Base-by-base conservation (phyloP, 345 rosid species). In the Acer negundo region DNA sequence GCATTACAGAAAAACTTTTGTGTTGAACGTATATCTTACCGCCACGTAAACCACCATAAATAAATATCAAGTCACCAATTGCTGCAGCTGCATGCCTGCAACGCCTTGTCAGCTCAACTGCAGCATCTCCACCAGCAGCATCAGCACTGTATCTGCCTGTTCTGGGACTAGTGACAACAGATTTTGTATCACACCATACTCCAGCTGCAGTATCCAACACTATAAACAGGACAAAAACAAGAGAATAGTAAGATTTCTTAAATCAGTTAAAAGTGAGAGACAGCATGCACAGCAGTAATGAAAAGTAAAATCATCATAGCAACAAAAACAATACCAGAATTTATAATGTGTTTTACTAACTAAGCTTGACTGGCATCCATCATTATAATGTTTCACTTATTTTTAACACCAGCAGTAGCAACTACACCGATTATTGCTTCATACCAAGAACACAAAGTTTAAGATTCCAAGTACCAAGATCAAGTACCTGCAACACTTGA, bases 201-300 rank as follows among this genome's bases (percentile, higher is more conserved):
- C 99, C 99, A 26, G 99, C 98, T 69, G 99, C 98, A 78, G 99
- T 96, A 89, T 96, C 99, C 90, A 96, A 86, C 71, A 96, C 99
- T 96, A 80, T 42, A 89, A 73, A 80, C 61, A 67, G 71, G 61
- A 84, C 53, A 77, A 82, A 46, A 67, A 61, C 70, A 67, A 75
- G 69, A 72, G 70, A 58, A 40, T 23, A 13, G 49, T 75, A 69
- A 71, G 62, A 75, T 24, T 35, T 66, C 49, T 16, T 7, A 22
- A 64, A 26, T 61, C 46, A 42, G 40, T 22, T 59, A 62, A 12
- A 56, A 71, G 51, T 22, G 69, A 19, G 53, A 61, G 8, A 31
- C 10, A 59, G 40, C 58, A 80, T 22, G 35, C 61, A 59, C 42
- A 44, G 15, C 7, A 42, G 22, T 4, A 40, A 13, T 49, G 28